Conservation (phyloP, 2,329 filamentous ascomycete species). For the Clarireedia paspali region DNA sequence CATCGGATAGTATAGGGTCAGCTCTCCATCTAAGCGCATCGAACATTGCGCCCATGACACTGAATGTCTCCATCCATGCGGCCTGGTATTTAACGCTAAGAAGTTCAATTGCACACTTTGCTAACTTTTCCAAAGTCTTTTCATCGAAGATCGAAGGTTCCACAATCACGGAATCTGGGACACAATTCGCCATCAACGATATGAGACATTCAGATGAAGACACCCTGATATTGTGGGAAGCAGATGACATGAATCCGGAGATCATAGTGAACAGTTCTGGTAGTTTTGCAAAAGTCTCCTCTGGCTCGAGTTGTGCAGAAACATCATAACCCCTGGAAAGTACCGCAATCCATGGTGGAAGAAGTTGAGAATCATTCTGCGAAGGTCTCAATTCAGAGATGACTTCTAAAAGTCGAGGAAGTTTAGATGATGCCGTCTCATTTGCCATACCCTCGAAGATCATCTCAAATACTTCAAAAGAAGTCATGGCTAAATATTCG, state of each 20-base stretch:
- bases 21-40: conserved; percentile 80
- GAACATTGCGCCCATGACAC: conserved; percentile 78
- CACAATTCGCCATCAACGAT: conserved; percentile 84
- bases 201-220: conserved; percentile 93
- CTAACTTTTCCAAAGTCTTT: conserved; percentile 76
- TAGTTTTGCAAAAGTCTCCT: conserved; percentile 86
- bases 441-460: conserved; percentile 89
- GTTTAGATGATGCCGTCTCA: conserved; percentile 79
- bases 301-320: conserved; percentile 76
- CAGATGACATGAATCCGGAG: conserved; percentile 72
- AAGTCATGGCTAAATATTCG: conserved; percentile 92
- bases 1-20: conserved; percentile 66
- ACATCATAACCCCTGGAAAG: conserved; percentile 92
- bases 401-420: conserved; percentile 81
- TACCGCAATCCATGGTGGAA: conserved; percentile 95
- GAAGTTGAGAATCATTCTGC: conserved; percentile 85
- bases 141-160: conserved; percentile 91
- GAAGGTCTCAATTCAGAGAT: conserved; percentile 88
- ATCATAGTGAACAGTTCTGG: conserved; percentile 79
- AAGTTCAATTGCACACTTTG: conserved; percentile 63
- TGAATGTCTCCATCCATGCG: conserved; percentile 93
- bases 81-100: conserved; percentile 87
- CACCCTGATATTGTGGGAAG: conserved; percentile 86
- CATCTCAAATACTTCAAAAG: conserved; percentile 95
- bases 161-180: conserved; percentile 74